phyloP scores from a whole-genome alignment of 805 yeast genomes.

The Candida argentea region DNA sequence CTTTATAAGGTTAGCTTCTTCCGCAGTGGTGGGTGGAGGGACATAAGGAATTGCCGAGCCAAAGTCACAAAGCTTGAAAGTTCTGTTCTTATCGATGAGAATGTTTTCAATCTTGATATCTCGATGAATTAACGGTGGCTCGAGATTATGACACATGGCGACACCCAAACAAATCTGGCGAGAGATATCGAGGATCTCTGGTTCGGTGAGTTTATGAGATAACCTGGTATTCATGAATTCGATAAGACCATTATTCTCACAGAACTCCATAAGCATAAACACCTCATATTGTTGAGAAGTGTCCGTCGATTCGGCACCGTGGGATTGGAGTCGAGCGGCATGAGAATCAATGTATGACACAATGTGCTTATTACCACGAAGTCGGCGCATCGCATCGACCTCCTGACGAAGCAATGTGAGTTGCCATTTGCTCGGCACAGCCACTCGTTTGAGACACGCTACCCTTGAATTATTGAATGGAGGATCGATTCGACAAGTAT shows the following conservation, averaged over 20 bases:
- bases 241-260: constrained; percentile 64
- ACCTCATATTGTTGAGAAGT: constrained; percentile 57
- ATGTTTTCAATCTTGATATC: constrained; percentile 82
- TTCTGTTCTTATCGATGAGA: constrained; percentile 45
- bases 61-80: constrained; percentile 69
- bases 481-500: constrained; percentile 63
- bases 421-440: constrained; percentile 82
- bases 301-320: constrained; percentile 3
- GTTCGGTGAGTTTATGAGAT: constrained; percentile 54
- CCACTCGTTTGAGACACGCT: constrained; percentile 91
- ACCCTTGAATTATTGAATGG: constrained; percentile 39
- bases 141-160: constrained; percentile 64
- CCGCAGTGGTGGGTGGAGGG: constrained; percentile 51
- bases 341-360: constrained; percentile 93
- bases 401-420: constrained; percentile 82
- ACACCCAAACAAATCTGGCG: constrained; percentile 63
- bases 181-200: constrained; percentile 60
- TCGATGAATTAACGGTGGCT: constrained; percentile 65
- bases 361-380: constrained; percentile 67
- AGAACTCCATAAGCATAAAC: constrained; percentile 69
- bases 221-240: constrained; percentile 72
- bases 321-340: constrained; percentile 77
- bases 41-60: constrained; percentile 66
- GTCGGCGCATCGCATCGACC: constrained; percentile 92
- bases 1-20: constrained; percentile 49